Evolutionary conservation across 139 green algal genomes (phyloP).

Genomic region (Ulvella scutata): DNA sequence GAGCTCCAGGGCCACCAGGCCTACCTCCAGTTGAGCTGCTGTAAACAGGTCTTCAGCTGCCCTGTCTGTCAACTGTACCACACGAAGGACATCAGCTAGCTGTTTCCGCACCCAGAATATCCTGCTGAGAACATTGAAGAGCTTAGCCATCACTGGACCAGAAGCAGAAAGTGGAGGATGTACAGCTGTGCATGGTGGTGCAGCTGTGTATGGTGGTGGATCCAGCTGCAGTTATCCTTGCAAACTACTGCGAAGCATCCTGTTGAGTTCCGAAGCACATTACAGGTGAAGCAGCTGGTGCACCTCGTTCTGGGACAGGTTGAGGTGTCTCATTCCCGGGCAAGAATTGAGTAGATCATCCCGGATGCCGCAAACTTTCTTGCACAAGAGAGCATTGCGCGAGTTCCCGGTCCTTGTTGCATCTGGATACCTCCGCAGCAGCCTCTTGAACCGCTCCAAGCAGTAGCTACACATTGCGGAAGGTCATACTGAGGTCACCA

Average conservation of each 20-base stretch:
- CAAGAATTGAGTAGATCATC: background rate
- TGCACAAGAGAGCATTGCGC: background rate
- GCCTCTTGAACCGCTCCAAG: background rate
- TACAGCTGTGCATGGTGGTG: too few relatives aligned
- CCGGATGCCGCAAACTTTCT: background rate
- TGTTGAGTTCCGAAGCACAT: too few relatives aligned
- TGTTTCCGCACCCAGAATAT: background rate
- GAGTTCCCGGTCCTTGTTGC: background rate
- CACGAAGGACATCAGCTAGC: background rate
- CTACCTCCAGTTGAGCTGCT: background rate
- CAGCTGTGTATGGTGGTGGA: too few relatives aligned
- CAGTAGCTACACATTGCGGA: background rate
- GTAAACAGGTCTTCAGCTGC: background rate
- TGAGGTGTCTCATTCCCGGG: background rate
- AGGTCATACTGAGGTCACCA: too few relatives aligned
- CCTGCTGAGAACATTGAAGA: background rate
- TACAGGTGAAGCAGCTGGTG: too few relatives aligned
- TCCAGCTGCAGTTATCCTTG: too few relatives aligned
- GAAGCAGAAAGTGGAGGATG: too few relatives aligned
- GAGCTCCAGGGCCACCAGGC: background rate
- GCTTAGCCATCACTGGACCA: too few relatives aligned
- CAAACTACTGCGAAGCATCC: too few relatives aligned
- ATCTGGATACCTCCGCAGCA: background rate
- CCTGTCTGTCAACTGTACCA: background rate
- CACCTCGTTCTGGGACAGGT: background rate